Evolutionary conservation across 805 yeast species (phyloP), one percentile per base, ranked within the genome.

Genomic region (Ogataea chonburiensis): DNA sequence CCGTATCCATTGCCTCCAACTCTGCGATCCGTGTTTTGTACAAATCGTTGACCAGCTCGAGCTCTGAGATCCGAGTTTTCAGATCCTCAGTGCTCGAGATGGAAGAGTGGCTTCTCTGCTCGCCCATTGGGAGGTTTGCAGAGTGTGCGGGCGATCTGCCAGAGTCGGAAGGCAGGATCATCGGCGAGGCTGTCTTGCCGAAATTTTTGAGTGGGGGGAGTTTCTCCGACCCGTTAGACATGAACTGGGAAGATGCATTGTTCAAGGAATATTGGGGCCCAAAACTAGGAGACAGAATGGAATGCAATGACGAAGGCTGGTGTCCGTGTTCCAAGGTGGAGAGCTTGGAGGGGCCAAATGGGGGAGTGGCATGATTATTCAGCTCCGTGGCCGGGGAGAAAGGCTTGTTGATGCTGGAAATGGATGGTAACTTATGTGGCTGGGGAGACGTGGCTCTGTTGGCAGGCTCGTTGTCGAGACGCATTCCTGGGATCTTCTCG

Each of bases 31-130:
- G 75, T 5, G 91, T 76, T 49, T 86, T 76, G 66, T 87, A 86
- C 40, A 91, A 65, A 56, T 89, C 97, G 52, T 88, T 89, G 25
- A 91, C 95, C 27, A 89, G 68, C 58, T 91, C 98, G 43, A 91
- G 71, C 58, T 91, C 98, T 9, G 84, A 77, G 15, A 89, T 86
- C 40, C 94, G 70, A 0, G 96, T 86, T 46, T 77, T 76, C 45
- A 89, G 63, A 35, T 60, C 66, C 18, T 57, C 58, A 15, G 38
- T 31, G 7, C 38, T 19, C 12, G 46, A 38, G 16, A 29, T 22
- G n/a, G 47, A 35, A 5, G 52, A 40, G 28, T 41, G 34, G 21
- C 41, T 39, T 38, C 46, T 40, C 15, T 40, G 48, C 22, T 45
- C 49, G 10, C 9, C 22, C 21, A 37, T 40, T 15, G 27, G 45